A percentile compares a stretch with the other conserved stretches of the same genome.
Conservation (phyloP, 2,329 filamentous ascomycete species). For the Monosporascus sp. region DNA sequence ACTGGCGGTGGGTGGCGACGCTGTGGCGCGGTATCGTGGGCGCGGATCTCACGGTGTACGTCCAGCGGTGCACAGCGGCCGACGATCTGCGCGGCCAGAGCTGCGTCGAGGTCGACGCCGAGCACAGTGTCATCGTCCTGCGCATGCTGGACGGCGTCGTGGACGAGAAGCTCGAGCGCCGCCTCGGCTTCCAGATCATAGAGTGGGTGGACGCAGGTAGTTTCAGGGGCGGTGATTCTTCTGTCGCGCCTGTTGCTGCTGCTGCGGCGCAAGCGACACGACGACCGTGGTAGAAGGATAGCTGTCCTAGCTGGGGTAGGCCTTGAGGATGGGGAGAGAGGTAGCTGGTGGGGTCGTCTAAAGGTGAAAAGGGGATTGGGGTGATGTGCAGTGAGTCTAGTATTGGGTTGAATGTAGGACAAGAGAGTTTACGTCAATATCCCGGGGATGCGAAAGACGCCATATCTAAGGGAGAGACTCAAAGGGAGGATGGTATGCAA, state of each 20-base stretch:
- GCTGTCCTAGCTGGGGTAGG: neutral
- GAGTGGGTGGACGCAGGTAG: constrained; percentile 63
- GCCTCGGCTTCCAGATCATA: constrained; percentile 80
- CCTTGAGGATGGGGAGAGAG: constrained; percentile 4
- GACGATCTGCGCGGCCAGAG: constrained; percentile 24
- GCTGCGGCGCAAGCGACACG: neutral
- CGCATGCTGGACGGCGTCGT: constrained; percentile 42
- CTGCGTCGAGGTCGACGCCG: constrained; percentile 53
- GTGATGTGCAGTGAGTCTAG: neutral
- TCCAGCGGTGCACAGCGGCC: constrained; percentile 32
- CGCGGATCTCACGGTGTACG: constrained; percentile 72
- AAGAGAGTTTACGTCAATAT: no score
- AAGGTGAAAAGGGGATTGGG: neutral
- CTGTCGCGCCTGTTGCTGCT: neutral
- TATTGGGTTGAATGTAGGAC: neutral
- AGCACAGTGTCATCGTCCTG: constrained; percentile 45
- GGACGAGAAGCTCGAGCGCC: constrained; percentile 65
- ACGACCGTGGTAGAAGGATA: no score
- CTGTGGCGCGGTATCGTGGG: constrained; percentile 84
- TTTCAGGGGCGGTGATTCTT: constrained; percentile 28
- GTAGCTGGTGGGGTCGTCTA: neutral
- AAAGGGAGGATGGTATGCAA: neutral
- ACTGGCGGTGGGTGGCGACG: constrained; percentile 97
- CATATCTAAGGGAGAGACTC: no score
- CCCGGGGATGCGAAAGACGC: no score